Percentiles rank a stretch among this genome's conserved stretches.
Evolutionary conservation across 441 rosid genomes (phyloP).

Genomic region (Gossypium gossypioides): DNA sequence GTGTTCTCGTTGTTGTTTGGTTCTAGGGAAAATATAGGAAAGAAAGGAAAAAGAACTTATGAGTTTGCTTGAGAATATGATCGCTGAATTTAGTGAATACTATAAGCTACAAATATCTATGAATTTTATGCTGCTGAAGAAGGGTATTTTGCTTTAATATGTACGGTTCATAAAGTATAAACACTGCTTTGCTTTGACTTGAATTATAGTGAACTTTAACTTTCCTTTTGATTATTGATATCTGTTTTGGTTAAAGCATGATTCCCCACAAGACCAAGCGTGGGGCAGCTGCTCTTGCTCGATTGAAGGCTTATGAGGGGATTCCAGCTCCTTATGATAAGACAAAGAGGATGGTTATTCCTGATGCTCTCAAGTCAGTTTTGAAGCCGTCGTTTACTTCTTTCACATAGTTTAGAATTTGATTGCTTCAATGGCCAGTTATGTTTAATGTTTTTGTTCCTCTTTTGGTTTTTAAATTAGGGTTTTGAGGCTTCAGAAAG

Average conservation of each 20-base stretch:
- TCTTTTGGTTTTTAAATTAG: slow-evolving; percentile 20
- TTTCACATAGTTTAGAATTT: not conserved
- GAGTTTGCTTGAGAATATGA: not conserved
- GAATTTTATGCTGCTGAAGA: not conserved
- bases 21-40: not conserved
- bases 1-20: not conserved
- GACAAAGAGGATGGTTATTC: slow-evolving; percentile 57
- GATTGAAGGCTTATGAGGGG: slow-evolving; percentile 53
- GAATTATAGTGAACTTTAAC: not conserved
- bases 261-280: slow-evolving; percentile 58
- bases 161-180: not conserved
- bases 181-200: not conserved
- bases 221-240: not conserved
- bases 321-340: slow-evolving; percentile 53
- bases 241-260: slow-evolving; percentile 30
- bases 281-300: slow-evolving; percentile 51
- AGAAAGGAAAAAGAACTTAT: not conserved
- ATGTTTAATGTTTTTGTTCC: not conserved
- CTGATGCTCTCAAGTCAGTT: slow-evolving; percentile 58
- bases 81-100: not conserved
- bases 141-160: not conserved
- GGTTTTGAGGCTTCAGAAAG: slow-evolving; percentile 83
- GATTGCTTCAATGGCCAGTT: not conserved
- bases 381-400: not conserved
- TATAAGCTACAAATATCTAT: not conserved